Base-by-base conservation (phyloP, 225 moss, liverwort and hornwort species). In the Marchantia polymorpha region DNA sequence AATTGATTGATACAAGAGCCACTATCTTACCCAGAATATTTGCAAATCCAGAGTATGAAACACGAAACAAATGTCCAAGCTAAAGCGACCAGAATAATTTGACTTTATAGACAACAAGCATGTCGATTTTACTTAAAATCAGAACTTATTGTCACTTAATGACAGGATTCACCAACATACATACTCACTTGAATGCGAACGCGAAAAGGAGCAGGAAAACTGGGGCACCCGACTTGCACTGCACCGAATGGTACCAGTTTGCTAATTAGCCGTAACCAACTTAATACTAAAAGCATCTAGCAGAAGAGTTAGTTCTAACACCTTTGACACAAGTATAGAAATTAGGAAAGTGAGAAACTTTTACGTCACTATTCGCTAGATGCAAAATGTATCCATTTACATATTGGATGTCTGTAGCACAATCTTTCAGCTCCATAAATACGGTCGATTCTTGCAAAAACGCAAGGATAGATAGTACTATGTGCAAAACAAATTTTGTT, bases 221-320 rank as follows among this genome's bases (percentile, higher is more conserved):
- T 73, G 99, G 99, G 66, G 93, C 86, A 84, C 93, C 92, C 81
- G 99, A 99, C 87, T 99, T 99, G 76, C 92, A 91, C 97, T 99
- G 85, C 75, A 89, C 74, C 74, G 61, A 74, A 75, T 29, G 27
- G 1, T 56, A 63, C 17, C 14, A 22, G 27, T 56, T 61, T 50
- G 58, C 26, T 55, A 47, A 50, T 69, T 64, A 79, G 76, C 50
- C 30, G 64, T 25, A 61, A 0, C 19, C 22, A 50, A 71, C 7
- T 25, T 31, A 19, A 73, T n/a, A 26, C 19, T 10, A 1, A n/a
- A 61, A 75, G 14, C 74, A 29, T 56, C 74, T 12, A 8, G 3
- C 8, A 13, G 1, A 52, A 73, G 54, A 73, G 53, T 2, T 56
- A 56, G 13, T 56, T 13, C 9, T 56, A n/a, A n/a, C n/a, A n/a